phyloP scores from a whole-genome alignment of 768 basidiomycete genomes.

The Kwoniella sp. region DNA sequence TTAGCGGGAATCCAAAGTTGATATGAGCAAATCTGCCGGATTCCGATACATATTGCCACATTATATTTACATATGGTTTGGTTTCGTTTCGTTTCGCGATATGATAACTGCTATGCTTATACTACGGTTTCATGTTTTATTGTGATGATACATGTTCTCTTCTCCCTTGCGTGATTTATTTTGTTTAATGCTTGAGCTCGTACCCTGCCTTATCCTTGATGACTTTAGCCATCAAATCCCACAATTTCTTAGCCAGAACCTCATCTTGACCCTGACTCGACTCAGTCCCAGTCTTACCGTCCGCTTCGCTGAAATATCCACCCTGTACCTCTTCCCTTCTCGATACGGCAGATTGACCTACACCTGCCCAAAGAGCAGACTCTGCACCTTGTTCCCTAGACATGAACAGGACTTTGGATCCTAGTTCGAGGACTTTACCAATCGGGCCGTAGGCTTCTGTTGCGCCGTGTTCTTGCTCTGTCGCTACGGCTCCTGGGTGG shows the following conservation, averaged over 20 bases:
- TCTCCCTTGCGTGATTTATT: no score
- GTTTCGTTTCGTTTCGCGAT: no score
- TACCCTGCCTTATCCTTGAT: constrained; percentile 52
- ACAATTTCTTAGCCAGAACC: constrained; percentile 43
- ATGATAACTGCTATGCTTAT: no score
- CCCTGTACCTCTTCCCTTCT: constrained; percentile 49
- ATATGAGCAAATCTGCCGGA: no score
- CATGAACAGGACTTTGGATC: constrained; percentile 51
- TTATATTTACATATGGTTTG: no score
- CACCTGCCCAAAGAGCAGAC: constrained; percentile 51
- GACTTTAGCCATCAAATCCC: constrained; percentile 48
- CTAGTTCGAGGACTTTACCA: constrained; percentile 45
- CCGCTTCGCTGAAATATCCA: constrained; percentile 50
- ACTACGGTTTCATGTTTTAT: no score
- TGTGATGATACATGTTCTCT: no score
- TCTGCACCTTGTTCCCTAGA: constrained; percentile 53
- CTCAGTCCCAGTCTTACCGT: constrained; percentile 53
- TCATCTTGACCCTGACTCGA: constrained; percentile 48
- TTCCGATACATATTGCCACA: no score
- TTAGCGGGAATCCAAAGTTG: no score
- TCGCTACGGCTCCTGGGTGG: constrained; percentile 54
- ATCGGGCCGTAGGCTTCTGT: constrained; percentile 48
- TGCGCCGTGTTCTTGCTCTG: constrained; percentile 53
- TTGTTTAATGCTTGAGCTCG: constrained; percentile 38
- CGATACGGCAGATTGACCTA: constrained; percentile 26